These are phyloP conservation scores for Musa itinerans DNA, from an alignment of 176 grass and related monocot genomes.

Conservation along the genomic window DNA sequence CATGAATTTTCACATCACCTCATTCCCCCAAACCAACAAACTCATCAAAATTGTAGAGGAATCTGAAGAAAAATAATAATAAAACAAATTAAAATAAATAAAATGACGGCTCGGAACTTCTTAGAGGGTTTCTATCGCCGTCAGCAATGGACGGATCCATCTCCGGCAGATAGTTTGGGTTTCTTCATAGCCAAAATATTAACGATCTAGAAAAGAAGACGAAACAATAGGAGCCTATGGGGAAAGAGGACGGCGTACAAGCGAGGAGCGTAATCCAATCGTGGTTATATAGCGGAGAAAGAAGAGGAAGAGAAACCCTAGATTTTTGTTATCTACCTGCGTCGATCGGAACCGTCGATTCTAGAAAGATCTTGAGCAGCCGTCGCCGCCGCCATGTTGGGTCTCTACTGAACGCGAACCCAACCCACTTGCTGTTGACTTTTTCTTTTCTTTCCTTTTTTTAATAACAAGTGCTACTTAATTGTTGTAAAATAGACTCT, in stretches of 20 bases:
- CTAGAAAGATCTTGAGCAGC: no score
- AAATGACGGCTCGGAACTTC: constrained; percentile 65
- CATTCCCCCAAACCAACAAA: neutral
- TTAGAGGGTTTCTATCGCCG: constrained; percentile 72
- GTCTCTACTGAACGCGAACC: no score
- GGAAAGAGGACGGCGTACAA: neutral
- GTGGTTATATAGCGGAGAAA: no score
- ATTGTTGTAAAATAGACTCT: no score
- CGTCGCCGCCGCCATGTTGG: no score
- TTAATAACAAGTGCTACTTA: no score
- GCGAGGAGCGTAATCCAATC: no score
- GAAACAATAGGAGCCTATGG: neutral
- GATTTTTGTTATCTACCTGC: no score
- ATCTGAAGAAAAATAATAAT: neutral
- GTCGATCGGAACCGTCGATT: no score
- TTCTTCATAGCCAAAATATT: constrained; percentile 44
- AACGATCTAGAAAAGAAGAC: neutral
- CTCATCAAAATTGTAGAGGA: neutral
- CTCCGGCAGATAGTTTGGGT: constrained; percentile 42
- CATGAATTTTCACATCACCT: constrained; percentile 61
- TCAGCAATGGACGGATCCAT: constrained; percentile 34
- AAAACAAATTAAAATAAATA: neutral
- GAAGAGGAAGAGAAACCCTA: no score
- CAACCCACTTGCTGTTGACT: no score
- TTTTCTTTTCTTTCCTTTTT: no score